phyloP scores from a whole-genome alignment of 257 asterid species.

The Ophiorrhiza pumila region DNA sequence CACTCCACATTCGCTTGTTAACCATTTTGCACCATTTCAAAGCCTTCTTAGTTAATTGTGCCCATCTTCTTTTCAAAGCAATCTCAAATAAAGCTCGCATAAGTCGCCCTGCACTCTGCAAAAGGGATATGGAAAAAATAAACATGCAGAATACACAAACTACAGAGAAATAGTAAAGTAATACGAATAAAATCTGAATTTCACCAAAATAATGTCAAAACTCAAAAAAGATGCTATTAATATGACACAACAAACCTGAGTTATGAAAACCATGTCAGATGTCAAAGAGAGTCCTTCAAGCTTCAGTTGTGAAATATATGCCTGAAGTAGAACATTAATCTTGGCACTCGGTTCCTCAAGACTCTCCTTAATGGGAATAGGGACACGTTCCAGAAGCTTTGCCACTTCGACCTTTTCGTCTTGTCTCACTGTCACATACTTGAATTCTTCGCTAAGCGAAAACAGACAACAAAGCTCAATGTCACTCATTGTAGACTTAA shows the following conservation, averaged over 20 bases:
- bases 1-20: slow-evolving; percentile 44
- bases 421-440: slow-evolving; percentile 41
- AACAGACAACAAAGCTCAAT: slow-evolving; percentile 46
- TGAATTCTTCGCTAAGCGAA: slow-evolving; percentile 47
- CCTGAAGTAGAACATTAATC: slow-evolving; percentile 43
- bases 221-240: neutral
- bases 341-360: slow-evolving; percentile 52
- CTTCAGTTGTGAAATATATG: slow-evolving; percentile 40
- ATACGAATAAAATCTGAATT: neutral
- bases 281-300: slow-evolving; percentile 44
- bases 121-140: slow-evolving; percentile 2
- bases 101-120: slow-evolving; percentile 47
- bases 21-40: slow-evolving; percentile 50
- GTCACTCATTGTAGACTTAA: slow-evolving; percentile 48
- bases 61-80: slow-evolving; percentile 47
- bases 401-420: slow-evolving; percentile 47
- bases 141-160: neutral
- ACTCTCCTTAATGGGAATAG: slow-evolving; percentile 41
- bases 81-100: slow-evolving; percentile 46
- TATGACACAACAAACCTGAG: slow-evolving; percentile 34
- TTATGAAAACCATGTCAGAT: slow-evolving; percentile 44
- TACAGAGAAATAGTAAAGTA: neutral
- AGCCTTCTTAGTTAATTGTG: slow-evolving; percentile 40
- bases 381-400: slow-evolving; percentile 41
- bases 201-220: neutral